Percentiles rank a stretch among this genome's conserved stretches.
Evolutionary conservation across 768 basidiomycete species (phyloP).

Genomic region (Paxillus ammoniavirescens): DNA sequence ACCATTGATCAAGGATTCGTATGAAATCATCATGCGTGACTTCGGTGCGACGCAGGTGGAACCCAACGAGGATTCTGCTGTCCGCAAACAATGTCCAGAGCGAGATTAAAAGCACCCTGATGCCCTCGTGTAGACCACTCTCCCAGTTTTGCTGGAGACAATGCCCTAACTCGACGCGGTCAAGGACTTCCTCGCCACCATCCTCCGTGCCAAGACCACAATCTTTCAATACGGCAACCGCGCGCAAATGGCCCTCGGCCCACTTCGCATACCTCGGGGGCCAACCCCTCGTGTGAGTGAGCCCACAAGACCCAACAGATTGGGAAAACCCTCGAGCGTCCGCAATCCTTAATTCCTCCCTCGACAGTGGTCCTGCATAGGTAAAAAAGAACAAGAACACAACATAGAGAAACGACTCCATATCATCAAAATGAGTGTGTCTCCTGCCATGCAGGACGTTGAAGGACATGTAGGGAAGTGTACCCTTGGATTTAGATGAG

Average conservation of each 20-base stretch:
- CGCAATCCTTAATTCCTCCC: neutral
- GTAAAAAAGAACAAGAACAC: conserved; percentile 2
- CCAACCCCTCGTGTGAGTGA: neutral
- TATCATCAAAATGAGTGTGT: neutral
- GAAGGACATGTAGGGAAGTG: conserved; percentile 5
- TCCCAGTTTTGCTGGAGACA: neutral
- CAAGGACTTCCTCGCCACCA: too few species aligned
- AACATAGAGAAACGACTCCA: conserved; percentile 6
- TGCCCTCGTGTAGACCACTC: neutral
- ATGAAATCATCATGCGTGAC: neutral
- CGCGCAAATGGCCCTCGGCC: neutral
- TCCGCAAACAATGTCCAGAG: neutral
- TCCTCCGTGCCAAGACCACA: neutral
- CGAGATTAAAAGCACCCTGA: neutral
- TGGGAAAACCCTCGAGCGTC: neutral
- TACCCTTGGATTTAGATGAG: neutral
- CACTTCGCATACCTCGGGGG: neutral
- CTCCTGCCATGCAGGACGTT: neutral
- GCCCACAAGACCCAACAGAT: neutral
- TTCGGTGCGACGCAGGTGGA: neutral
- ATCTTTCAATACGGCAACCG: neutral
- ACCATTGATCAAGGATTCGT: neutral
- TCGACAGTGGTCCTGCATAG: neutral
- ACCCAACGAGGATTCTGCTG: neutral
- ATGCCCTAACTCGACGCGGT: too few species aligned